Percentiles rank a stretch among this genome's conserved stretches.
Conservation (phyloP, 257 asterid genomes). For the Cynanchum wilfordii region DNA sequence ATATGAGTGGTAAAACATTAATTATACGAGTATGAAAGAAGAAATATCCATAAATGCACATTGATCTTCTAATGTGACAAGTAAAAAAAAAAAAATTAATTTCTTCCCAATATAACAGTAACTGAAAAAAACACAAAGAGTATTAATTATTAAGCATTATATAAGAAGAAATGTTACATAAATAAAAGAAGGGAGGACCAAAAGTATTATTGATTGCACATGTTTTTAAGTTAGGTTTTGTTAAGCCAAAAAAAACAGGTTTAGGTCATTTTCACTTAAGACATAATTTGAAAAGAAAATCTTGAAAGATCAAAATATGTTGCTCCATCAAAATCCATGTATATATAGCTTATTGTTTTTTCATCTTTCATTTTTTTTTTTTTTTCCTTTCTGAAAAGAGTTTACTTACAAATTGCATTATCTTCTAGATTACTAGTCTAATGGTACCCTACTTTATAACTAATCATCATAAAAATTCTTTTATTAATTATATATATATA, state of each 20-base stretch:
- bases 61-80: too few species aligned
- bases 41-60: too few species aligned
- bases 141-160: too few species aligned
- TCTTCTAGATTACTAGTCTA: not conserved
- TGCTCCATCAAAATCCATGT: not conserved
- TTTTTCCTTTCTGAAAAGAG: not conserved
- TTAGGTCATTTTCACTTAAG: not conserved
- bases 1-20: too few species aligned
- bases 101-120: too few species aligned
- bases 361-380: not conserved
- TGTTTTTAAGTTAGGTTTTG: not conserved
- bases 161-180: too few species aligned
- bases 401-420: not conserved
- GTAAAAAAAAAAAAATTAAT: too few species aligned
- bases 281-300: not conserved
- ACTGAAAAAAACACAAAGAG: too few species aligned
- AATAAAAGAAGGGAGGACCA: not conserved
- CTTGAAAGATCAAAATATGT: not conserved
- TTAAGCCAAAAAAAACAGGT: not conserved
- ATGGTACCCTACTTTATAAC: not conserved
- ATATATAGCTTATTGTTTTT: not conserved
- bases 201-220: not conserved
- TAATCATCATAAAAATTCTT: not conserved
- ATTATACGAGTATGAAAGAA: too few species aligned
- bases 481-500: too few species aligned